Base-by-base conservation (phyloP, 805 yeast genomes). In the Cyberlindnera veronae region DNA sequence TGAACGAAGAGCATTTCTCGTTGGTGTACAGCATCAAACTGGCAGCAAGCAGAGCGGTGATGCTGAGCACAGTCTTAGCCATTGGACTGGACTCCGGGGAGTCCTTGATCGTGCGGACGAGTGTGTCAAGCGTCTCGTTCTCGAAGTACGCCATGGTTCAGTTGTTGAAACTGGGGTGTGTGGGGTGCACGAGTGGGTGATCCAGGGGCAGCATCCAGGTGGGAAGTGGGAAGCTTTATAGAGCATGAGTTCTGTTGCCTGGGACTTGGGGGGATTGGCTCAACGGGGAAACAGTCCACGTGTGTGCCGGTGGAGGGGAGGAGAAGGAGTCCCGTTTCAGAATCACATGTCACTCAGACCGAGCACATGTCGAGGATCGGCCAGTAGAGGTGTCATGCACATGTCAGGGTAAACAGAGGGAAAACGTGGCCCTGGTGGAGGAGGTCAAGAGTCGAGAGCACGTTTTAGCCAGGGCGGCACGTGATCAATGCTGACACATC, bases 1-100 rank as follows among this genome's bases (percentile, higher is more conserved):
- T 3, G 34, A 54, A 46, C 2, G 61, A 55, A 23, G 34, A 51
- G 9, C 45, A 16, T 30, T 47, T 51, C 12, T 51, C 45, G 32
- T 44, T 52, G n/a, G 49, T 27, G 36, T 35, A 41, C 9, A 32
- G 28, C 15, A 17, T 12, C 9, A 13, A 20, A 12, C 11, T 5
- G 10, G 28, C 14, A 15, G 24, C 17, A 10, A 35, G 19, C n/a
- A 34, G n/a, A n/a, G 21, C 15, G n/a, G n/a, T 4, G 12, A 39
- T 4, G n/a, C 49, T 27, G 30, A 42, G 28, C n/a, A 22, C 38
- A 5, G 34, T 9, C 32, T 34, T 38, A 22, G 36, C 34, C 5
- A 39, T 20, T 27, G 38, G n/a, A n/a, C n/a, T n/a, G n/a, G n/a
- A n/a, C n/a, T n/a, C n/a, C n/a, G n/a, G n/a, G n/a, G n/a, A n/a